phyloP scores from a whole-genome alignment of 805 yeast genomes.

The Ogataea polymorpha region DNA sequence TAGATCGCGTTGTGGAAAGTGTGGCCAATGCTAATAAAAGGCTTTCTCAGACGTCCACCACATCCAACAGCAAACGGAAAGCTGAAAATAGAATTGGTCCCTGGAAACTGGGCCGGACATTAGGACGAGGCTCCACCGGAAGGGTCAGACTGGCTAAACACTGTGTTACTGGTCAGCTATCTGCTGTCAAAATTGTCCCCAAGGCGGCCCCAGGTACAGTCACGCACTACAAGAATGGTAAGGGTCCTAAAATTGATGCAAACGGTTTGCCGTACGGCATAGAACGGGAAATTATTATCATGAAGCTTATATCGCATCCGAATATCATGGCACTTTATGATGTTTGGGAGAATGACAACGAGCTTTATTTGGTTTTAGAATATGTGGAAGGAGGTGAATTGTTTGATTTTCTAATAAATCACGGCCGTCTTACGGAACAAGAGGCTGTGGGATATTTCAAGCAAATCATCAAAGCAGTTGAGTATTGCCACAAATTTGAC shows the following conservation, averaged over 20 bases:
- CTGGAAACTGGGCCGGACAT: conserved; percentile 74
- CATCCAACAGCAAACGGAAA: conserved; percentile 32
- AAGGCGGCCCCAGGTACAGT: conserved; percentile 38
- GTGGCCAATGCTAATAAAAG: conserved; percentile 37
- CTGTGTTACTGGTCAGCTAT: conserved; percentile 63
- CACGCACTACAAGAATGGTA: conserved; percentile 28
- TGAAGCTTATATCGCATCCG: conserved; percentile 92
- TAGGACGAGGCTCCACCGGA: conserved; percentile 83
- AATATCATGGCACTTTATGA: conserved; percentile 92
- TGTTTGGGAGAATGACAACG: conserved; percentile 96
- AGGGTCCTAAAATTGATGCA: conserved; percentile 25
- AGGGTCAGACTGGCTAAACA: conserved; percentile 75
- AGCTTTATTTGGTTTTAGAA: conserved; percentile 73
- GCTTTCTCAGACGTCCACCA: conserved; percentile 40
- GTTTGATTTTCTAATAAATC: conserved; percentile 68
- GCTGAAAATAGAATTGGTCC: conserved; percentile 61
- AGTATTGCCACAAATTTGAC: conserved; percentile 77
- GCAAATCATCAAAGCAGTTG: conserved; percentile 75
- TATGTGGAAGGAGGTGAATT: conserved; percentile 89
- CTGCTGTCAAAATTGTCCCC: conserved; percentile 82
- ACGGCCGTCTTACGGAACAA: conserved; percentile 67
- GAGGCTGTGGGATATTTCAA: conserved; percentile 75
- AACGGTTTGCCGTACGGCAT: conserved; percentile 86
- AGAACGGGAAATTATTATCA: conserved; percentile 94
- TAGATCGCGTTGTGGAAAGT: conserved; percentile 40